These are phyloP conservation scores for Trametes pubescens DNA, from an alignment of 1,284 basidiomycete genomes.

Conservation along the genomic window DNA sequence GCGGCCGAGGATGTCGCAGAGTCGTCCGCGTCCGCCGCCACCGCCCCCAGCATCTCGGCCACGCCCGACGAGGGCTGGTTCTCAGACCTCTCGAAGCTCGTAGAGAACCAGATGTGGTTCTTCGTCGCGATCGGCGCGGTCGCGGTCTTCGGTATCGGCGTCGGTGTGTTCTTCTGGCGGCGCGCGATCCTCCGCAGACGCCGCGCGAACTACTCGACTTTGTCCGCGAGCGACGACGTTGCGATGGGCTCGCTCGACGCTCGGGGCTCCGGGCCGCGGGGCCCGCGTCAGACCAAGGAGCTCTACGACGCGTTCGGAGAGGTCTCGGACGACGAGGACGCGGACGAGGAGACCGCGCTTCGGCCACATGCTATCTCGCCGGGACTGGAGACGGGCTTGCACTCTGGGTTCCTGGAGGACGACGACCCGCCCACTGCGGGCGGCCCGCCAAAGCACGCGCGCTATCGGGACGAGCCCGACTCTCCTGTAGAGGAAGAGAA, in stretches of 20 bases:
- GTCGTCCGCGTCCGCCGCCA: slow-evolving; percentile 36
- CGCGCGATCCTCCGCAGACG: slow-evolving; percentile 58
- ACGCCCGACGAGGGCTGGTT: slow-evolving; percentile 90
- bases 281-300: slow-evolving; percentile 73
- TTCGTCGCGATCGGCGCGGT: slow-evolving; percentile 79
- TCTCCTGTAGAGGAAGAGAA: slow-evolving; percentile 35
- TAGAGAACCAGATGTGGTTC: slow-evolving; percentile 85
- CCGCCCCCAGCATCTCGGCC: slow-evolving; percentile 54
- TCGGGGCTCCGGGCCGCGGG: slow-evolving; percentile 37
- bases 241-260: slow-evolving; percentile 68
- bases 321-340: slow-evolving; percentile 77
- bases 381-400: slow-evolving; percentile 52
- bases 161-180: slow-evolving; percentile 75
- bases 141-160: slow-evolving; percentile 72
- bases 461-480: slow-evolving; percentile 70
- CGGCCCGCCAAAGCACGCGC: slow-evolving; percentile 40
- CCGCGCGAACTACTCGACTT: slow-evolving; percentile 68
- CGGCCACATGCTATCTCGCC: slow-evolving; percentile 39
- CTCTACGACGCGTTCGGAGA: slow-evolving; percentile 94
- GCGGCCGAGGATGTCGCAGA: slow-evolving; percentile 44
- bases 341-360: slow-evolving; percentile 71
- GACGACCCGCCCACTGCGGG: slow-evolving; percentile 58
- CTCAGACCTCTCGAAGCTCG: slow-evolving; percentile 79
- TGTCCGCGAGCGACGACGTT: slow-evolving; percentile 75
- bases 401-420: slow-evolving; percentile 73